Percentiles rank a stretch among this genome's conserved stretches.
phyloP scores from a whole-genome alignment of 805 yeast species.

The Barnettozyma sucrosica region DNA sequence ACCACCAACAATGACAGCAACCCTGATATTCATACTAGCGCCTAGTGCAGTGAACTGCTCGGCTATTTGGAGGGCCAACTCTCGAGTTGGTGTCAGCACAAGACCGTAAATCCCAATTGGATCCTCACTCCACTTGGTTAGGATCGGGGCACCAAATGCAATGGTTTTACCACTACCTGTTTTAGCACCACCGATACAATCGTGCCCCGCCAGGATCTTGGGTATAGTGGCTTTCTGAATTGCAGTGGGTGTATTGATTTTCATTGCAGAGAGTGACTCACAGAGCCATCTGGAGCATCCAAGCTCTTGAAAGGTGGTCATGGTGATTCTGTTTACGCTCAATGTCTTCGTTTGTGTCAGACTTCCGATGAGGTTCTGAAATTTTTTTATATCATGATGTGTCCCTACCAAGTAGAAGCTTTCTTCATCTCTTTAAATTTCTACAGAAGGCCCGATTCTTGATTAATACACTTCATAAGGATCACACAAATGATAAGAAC shows the following conservation, averaged over 20 bases:
- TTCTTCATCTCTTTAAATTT: too few relatives aligned
- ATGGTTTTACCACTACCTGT: constrained; percentile 98
- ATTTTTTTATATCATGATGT: neutral
- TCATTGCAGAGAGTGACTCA: constrained; percentile 78
- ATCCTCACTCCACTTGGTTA: constrained; percentile 90
- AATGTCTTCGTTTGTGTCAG: neutral
- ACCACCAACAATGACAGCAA: constrained; percentile 90
- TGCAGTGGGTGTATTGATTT: constrained; percentile 74
- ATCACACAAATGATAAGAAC: constrained; percentile 33
- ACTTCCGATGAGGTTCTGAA: neutral
- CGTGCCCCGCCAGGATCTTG: constrained; percentile 67
- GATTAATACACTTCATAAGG: neutral
- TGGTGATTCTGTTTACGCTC: neutral
- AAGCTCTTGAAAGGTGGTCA: constrained; percentile 42
- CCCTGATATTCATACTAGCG: constrained; percentile 76
- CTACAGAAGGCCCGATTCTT: neutral
- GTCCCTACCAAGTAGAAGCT: neutral
- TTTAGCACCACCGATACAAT: constrained; percentile 97
- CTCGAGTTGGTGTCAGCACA: constrained; percentile 87
- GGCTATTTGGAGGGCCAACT: constrained; percentile 92
- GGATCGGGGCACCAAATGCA: constrained; percentile 97
- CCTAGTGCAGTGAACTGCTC: constrained; percentile 95
- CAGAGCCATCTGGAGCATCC: constrained; percentile 85
- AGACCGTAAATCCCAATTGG: constrained; percentile 91
- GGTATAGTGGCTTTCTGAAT: constrained; percentile 91